phyloP scores from a whole-genome alignment of 2,329 filamentous ascomycete genomes.

The Fusarium phyllophilum region DNA sequence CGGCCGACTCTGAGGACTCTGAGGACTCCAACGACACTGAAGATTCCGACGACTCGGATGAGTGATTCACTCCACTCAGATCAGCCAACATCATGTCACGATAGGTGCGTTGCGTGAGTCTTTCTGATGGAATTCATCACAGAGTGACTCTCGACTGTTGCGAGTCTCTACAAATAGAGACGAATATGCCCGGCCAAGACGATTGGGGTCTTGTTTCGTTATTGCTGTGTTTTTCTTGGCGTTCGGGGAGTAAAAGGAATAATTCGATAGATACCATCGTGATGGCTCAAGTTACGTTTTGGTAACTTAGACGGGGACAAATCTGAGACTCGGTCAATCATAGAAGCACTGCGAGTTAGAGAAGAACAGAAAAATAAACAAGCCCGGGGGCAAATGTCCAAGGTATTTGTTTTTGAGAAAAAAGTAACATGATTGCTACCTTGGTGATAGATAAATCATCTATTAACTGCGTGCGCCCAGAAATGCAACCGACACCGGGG shows the following conservation, averaged over 20 bases:
- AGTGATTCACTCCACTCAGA: neutral
- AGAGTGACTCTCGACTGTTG: neutral
- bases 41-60: neutral
- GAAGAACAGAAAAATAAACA: slow-evolving; percentile 1
- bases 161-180: slow-evolving; percentile 5
- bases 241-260: neutral
- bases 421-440: slow-evolving; percentile 21
- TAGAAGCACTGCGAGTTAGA: neutral
- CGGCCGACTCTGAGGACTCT: neutral
- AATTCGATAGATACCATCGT: neutral
- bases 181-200: neutral
- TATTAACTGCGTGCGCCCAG: slow-evolving; percentile 13
- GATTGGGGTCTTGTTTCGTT: neutral
- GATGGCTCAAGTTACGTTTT: slow-evolving; percentile 18
- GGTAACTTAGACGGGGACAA: slow-evolving; percentile 9
- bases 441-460: slow-evolving; percentile 20
- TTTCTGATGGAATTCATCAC: neutral
- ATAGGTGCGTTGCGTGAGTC: neutral
- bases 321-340: neutral
- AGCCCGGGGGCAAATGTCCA: slow-evolving; percentile 8
- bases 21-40: neutral
- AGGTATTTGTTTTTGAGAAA: slow-evolving; percentile 7
- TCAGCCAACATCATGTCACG: neutral
- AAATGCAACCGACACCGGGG: slow-evolving; percentile 13
- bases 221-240: neutral